Conservation (phyloP, 306 rosid species). For the Cicer pinnatifidum region DNA sequence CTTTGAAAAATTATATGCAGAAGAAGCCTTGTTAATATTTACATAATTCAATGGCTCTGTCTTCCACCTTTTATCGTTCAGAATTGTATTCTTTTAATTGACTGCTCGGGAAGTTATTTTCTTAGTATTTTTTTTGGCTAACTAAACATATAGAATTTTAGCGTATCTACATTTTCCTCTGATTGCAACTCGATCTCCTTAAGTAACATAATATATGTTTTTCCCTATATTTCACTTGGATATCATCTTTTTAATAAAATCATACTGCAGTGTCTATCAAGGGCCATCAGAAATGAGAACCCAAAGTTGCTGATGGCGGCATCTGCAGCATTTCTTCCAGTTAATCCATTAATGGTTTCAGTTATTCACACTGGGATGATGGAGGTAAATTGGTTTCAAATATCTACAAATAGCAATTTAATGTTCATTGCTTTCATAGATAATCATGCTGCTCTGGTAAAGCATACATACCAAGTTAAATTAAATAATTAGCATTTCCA, state of each 20-base stretch:
- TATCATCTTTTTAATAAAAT: conserved; percentile 29
- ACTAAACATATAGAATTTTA: not conserved
- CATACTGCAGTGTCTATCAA: conserved; percentile 75
- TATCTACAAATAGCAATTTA: not conserved
- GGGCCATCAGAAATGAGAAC: conserved; percentile 84
- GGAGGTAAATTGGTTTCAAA: conserved; percentile 65
- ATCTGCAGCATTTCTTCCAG: conserved; percentile 77
- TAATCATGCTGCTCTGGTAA: conserved; percentile 25
- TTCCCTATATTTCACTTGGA: conserved; percentile 27
- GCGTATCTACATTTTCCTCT: not conserved
- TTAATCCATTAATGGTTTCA: conserved; percentile 90
- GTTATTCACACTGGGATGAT: conserved; percentile 94
- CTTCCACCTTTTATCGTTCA: conserved; percentile 9
- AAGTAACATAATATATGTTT: not conserved
- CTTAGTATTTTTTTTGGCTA: not conserved
- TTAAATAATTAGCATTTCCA: conserved; percentile 25
- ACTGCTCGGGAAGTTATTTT: conserved; percentile 19
- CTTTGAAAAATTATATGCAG: not conserved
- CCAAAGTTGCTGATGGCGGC: conserved; percentile 87
- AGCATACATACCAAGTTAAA: conserved; percentile 6
- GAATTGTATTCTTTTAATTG: conserved; percentile 2
- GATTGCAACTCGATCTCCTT: conserved; percentile 4
- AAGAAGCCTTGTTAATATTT: conserved; percentile 4
- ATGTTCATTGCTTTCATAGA: conserved; percentile 11
- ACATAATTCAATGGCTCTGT: not conserved